Evolutionary conservation across 1,284 basidiomycete genomes (phyloP), one percentile per base, ranked within the genome.

Genomic region (Entoloma clypeatum): DNA sequence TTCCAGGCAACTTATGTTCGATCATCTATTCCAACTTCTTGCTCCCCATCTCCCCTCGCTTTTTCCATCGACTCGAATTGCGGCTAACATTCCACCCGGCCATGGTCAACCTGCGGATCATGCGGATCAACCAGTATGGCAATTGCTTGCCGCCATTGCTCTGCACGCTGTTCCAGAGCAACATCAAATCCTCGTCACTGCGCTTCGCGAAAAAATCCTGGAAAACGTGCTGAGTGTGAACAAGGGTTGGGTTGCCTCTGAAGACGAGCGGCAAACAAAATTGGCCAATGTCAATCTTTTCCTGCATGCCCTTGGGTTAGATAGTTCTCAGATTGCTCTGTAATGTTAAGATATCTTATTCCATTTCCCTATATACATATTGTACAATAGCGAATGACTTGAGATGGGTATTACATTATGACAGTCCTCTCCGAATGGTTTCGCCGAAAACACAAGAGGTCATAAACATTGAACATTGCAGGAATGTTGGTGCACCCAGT

Each of bases 81-180:
- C 77, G 28, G 59, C 75, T 3, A 66, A 67, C 28, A 58, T 61
- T 17, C 59, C 60, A n/a, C 54, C 57, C 5, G 58, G 55, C 18
- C 57, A 61, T 32, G 51, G 52, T 14, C 58, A 60, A 37, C 61
- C 58, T 41, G 66, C 75, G 17, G 90, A 94, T 62, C 72, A 80
- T 33, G 78, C 87, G 44, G 95, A 98, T 64, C 90, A 88, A 67
- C 90, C 84, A 13, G 87, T 91, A 13, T 96, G 91, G 92, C 86
- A 90, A 61, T 89, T 95, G 69, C 77, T 94, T 39, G 91, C 91
- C 7, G 81, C 89, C 3, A 69, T 99, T 36, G 93, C 94, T 2
- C 74, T 96, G 36, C 90, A 92, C 50, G 86, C 91, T 8, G 78
- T 79, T 33, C 72, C 81, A 38, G 86, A 92, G 54, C 85, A 91